Conservation (phyloP, 2,329 filamentous ascomycete species). For the Trichoderma simmonsii region DNA sequence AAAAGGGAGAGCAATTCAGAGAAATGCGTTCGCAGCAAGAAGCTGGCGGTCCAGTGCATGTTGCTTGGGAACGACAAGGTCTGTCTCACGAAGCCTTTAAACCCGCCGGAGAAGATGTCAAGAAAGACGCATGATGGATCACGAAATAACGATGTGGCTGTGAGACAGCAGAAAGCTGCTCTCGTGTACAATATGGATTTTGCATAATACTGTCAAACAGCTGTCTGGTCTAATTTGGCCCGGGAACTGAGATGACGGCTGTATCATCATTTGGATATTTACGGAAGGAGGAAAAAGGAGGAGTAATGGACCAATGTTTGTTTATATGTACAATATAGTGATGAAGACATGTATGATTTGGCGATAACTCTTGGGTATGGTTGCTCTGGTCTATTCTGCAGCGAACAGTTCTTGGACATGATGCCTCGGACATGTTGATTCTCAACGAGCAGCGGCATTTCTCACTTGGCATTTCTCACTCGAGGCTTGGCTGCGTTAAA, state of each 20-base stretch:
- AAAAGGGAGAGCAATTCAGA: conserved; percentile 58
- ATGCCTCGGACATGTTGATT: not conserved
- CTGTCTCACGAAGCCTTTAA: conserved; percentile 20
- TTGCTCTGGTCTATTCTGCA: not conserved
- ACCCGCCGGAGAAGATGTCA: not conserved
- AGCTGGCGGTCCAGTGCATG: conserved; percentile 42
- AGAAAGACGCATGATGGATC: not conserved
- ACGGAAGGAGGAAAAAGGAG: not conserved
- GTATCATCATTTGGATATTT: not conserved
- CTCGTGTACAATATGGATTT: not conserved
- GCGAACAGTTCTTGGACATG: not conserved
- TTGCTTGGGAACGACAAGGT: conserved; percentile 43
- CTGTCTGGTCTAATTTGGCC: not conserved
- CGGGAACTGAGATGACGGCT: not conserved
- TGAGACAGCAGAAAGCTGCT: not conserved
- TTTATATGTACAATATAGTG: not conserved
- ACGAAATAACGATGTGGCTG: not conserved
- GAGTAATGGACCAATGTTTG: not conserved
- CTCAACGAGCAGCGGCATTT: not conserved
- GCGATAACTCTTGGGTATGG: not conserved
- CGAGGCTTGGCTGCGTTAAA: not conserved
- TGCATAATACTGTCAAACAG: not conserved
- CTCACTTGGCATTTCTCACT: not conserved
- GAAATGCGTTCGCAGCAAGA: conserved; percentile 51
- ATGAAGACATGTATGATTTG: not conserved